Evolutionary conservation across 148 eudicot species (phyloP).

Genomic region (Spergularia marina): DNA sequence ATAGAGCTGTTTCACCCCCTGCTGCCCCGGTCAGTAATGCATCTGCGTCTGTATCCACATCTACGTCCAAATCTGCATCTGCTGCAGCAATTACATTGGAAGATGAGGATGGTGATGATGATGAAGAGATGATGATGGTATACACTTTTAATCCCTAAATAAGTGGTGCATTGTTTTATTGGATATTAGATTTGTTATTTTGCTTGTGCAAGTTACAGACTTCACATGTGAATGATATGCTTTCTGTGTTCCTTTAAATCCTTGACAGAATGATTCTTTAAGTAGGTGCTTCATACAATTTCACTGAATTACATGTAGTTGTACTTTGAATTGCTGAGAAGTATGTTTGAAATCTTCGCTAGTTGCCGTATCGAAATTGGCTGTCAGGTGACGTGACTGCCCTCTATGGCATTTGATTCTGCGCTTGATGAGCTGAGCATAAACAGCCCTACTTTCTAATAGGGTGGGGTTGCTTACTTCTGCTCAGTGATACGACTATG

Average conservation of each 20-base stretch:
- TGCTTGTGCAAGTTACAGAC: neutral
- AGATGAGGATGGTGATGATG: constrained; percentile 59
- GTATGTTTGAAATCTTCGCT: too few species aligned
- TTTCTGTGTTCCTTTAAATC: neutral
- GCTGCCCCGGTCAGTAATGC: constrained; percentile 27
- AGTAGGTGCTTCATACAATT: neutral
- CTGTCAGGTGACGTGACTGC: too few species aligned
- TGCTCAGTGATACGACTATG: too few species aligned
- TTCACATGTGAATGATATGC: neutral
- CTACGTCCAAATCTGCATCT: constrained; percentile 31
- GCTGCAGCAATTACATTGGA: constrained; percentile 29
- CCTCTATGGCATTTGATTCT: too few species aligned
- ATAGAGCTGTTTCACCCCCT: neutral
- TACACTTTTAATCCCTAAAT: neutral
- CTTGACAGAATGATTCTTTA: neutral
- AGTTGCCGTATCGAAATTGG: too few species aligned
- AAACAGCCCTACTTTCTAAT: too few species aligned
- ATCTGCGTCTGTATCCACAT: constrained; percentile 53
- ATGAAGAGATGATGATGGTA: constrained; percentile 92
- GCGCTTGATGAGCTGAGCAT: too few species aligned
- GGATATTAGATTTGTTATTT: neutral
- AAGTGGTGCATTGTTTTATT: neutral
- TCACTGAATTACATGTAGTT: neutral
- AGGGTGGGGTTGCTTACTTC: too few species aligned
- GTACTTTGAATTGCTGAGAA: too few species aligned